A percentile compares a stretch with the other conserved stretches of the same genome.
These are phyloP conservation scores for Spiromastix sp. DNA, from an alignment of 2,329 filamentous ascomycete genomes.

Conservation along the genomic window DNA sequence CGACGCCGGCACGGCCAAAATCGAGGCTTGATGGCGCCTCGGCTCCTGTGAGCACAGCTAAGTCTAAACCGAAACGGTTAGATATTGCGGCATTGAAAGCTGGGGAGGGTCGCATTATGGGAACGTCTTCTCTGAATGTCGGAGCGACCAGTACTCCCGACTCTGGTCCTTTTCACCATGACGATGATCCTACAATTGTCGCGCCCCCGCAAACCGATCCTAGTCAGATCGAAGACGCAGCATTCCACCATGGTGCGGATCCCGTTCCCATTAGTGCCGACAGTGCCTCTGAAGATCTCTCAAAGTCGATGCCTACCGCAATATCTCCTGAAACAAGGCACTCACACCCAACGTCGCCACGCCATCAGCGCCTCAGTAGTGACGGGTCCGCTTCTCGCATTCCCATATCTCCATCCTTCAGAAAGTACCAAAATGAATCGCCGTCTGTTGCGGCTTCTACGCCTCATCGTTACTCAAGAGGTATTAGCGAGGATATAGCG, in stretches of 20 bases:
- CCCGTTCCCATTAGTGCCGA: slow-evolving; percentile 4
- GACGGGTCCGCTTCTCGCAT: slow-evolving; percentile 9
- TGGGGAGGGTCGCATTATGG: slow-evolving; percentile 13
- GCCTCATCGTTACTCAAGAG: slow-evolving; percentile 6
- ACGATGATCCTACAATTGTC: slow-evolving; percentile 40
- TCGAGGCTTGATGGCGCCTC: slow-evolving; percentile 21
- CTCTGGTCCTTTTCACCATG: slow-evolving; percentile 16
- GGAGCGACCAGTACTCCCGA: slow-evolving; percentile 12
- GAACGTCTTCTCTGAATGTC: slow-evolving; percentile 18
- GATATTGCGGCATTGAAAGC: slow-evolving; percentile 22
- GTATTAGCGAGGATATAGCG: slow-evolving; percentile 6
- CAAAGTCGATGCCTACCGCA: not conserved
- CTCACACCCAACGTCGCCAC: slow-evolving; percentile 4
- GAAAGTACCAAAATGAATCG: slow-evolving; percentile 7
- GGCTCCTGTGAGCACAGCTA: slow-evolving; percentile 19
- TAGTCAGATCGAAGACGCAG: slow-evolving; percentile 10
- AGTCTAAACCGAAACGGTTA: slow-evolving; percentile 23
- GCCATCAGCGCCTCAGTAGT: slow-evolving; percentile 5
- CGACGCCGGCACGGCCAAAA: slow-evolving; percentile 21
- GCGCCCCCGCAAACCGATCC: slow-evolving; percentile 32
- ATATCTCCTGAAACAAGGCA: not conserved
- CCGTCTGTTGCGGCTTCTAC: slow-evolving; percentile 7
- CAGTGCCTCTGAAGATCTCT: not conserved
- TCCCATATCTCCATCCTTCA: slow-evolving; percentile 7
- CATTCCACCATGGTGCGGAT: slow-evolving; percentile 7